Evolutionary conservation across 441 rosid species (phyloP).

Genomic region (Erysimum cheiri): DNA sequence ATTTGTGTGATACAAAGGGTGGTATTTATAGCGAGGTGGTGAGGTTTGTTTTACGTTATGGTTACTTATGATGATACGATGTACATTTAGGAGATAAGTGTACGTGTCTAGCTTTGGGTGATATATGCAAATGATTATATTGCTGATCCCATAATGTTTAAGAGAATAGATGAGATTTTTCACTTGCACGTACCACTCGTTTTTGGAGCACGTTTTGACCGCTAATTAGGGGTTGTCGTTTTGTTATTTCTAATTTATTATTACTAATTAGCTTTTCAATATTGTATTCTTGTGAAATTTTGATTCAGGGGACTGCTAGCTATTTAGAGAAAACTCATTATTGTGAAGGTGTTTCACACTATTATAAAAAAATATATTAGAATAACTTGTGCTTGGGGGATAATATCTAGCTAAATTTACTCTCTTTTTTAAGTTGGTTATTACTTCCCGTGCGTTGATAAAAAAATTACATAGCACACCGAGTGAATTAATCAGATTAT

Average conservation of each 20-base stretch:
- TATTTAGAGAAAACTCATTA: neutral
- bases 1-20: neutral
- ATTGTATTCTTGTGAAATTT: neutral
- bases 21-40: conserved; percentile 14
- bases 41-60: neutral
- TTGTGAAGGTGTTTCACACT: neutral
- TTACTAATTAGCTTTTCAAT: neutral
- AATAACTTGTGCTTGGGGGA: neutral
- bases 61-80: neutral
- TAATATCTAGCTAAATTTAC: too few relatives aligned
- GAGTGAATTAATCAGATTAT: neutral
- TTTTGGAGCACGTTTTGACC: conserved; percentile 30
- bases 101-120: too few relatives aligned
- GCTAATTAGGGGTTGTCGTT: conserved; percentile 14
- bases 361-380: too few relatives aligned
- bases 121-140: too few relatives aligned
- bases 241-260: neutral
- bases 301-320: neutral
- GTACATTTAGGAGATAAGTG: neutral
- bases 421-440: too few relatives aligned
- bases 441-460: too few relatives aligned
- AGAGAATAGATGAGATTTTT: conserved; percentile 11
- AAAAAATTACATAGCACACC: neutral
- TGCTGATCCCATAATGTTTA: too few relatives aligned
- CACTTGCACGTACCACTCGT: conserved; percentile 28